phyloP scores from a whole-genome alignment of 179 eudicot species.

The Heliamphora pulchella region DNA sequence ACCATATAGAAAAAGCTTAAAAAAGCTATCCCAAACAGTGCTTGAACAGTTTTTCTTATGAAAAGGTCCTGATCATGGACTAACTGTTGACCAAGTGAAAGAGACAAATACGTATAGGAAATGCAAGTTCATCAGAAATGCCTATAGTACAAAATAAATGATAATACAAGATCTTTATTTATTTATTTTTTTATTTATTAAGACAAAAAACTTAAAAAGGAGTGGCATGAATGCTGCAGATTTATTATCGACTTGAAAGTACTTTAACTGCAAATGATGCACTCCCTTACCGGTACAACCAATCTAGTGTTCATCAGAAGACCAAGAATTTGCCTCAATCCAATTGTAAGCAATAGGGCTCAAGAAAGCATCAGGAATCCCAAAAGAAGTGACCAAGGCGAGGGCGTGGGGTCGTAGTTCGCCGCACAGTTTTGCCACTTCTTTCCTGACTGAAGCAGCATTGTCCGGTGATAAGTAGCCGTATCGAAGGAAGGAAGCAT shows the following conservation, averaged over 20 bases:
- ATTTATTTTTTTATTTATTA: not conserved
- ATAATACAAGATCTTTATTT: not conserved
- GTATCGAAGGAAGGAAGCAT: conserved; percentile 79
- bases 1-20: no score
- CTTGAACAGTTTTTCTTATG: no score
- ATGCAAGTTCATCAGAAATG: not conserved
- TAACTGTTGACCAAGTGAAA: not conserved
- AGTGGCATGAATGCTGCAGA: not conserved
- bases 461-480: conserved; percentile 61
- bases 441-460: conserved; percentile 67
- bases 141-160: not conserved
- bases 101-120: not conserved
- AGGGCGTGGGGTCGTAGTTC: conserved; percentile 85
- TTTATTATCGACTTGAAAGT: not conserved
- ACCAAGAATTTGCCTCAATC: conserved; percentile 82
- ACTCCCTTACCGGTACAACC: no score
- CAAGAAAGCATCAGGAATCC: conserved; percentile 87
- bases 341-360: conserved; percentile 89
- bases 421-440: conserved; percentile 66
- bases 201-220: not conserved
- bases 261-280: not conserved
- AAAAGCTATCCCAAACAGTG: no score
- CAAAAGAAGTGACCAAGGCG: conserved; percentile 72
- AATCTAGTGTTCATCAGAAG: conserved; percentile 27
- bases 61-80: no score